Conservation (phyloP, 192 early-diverging fungal genomes). For the Rhizophagus clarus region DNA sequence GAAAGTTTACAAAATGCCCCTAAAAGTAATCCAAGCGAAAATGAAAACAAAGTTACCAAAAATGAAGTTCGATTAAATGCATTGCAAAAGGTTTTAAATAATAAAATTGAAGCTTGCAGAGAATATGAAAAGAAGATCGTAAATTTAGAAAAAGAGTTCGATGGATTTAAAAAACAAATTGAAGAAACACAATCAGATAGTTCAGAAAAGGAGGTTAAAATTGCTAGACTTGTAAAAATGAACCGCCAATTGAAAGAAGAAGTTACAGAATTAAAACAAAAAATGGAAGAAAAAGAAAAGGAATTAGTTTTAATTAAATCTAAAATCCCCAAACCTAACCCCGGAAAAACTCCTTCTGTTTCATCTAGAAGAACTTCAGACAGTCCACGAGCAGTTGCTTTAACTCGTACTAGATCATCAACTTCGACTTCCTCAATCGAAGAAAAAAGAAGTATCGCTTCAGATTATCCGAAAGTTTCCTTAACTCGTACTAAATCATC, state of each 20-base stretch:
- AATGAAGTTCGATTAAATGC: slow-evolving; percentile 32
- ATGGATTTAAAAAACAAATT: slow-evolving; percentile 4
- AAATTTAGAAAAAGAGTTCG: slow-evolving; percentile 23
- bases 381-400: not conserved
- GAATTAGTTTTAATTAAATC: slow-evolving; percentile 30
- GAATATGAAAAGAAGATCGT: slow-evolving; percentile 33
- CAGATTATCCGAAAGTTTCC: not conserved
- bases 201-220: slow-evolving; percentile 30
- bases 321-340: slow-evolving; percentile 17
- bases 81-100: slow-evolving; percentile 29
- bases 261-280: slow-evolving; percentile 29
- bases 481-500: slow-evolving; percentile 3
- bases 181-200: slow-evolving; percentile 16
- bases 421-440: not conserved
- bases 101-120: slow-evolving; percentile 29
- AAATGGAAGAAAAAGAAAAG: slow-evolving; percentile 34
- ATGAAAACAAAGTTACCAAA: slow-evolving; percentile 12
- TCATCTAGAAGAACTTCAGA: slow-evolving; percentile 8
- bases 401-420: not conserved
- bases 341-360: not conserved
- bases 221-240: slow-evolving; percentile 25
- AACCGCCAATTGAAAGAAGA: slow-evolving; percentile 31
- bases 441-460: not conserved
- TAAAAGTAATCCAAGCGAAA: not conserved
- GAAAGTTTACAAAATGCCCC: slow-evolving; percentile 17